Evolutionary conservation across 495 filamentous ascomycete genomes (phyloP), one percentile per base, ranked within the genome.

Genomic region (Hyphodiscus hymeniophilus): DNA sequence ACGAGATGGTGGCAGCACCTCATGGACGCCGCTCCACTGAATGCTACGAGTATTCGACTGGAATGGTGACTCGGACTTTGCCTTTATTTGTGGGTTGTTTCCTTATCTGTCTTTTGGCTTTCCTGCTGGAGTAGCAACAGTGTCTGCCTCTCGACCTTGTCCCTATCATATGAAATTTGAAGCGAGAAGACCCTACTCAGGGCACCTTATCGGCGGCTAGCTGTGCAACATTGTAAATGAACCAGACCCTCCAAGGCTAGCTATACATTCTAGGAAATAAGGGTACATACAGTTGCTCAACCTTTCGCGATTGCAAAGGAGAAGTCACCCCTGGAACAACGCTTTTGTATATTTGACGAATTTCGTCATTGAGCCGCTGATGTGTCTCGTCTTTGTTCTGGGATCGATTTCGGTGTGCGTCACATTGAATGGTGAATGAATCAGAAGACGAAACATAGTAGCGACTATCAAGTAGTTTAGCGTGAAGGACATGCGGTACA

Each of bases 401-500:
- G 33, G 58, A 60, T 56, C 83, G 86, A 52, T 77, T 82, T 40
- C 85, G 73, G 58, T 87, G 79, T 22, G 77, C 76, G 50, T 88
- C 84, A 46, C 88, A 81, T 40, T 85, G 63, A 63, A 84, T 60
- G 66, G 70, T 61, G 36, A 75, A 70, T 38, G 72, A 70, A 56
- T 87, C 69, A 34, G 71, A 79, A 34, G 77, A 70, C 24, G 69
- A 68, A 3, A 84, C 76, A 62, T 82, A 82, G 60, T 89, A 94
- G 43, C 75, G 82, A 2, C 82, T 87, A 10, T 69, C 50, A 16
- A 76, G 74, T 33, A 97, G 66, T 10, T 70, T 63, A 11, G 65
- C 48, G 59, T 87, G 81, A 6, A 98, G 63, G 3, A 85, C 58
- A 31, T 67, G 76, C 5, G 94, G 92, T 1, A 97, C 62, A 22